Percentiles rank a stretch among this genome's conserved stretches.
phyloP scores from a whole-genome alignment of 148 eudicot genomes.

The Tetragonia tetragonoides region DNA sequence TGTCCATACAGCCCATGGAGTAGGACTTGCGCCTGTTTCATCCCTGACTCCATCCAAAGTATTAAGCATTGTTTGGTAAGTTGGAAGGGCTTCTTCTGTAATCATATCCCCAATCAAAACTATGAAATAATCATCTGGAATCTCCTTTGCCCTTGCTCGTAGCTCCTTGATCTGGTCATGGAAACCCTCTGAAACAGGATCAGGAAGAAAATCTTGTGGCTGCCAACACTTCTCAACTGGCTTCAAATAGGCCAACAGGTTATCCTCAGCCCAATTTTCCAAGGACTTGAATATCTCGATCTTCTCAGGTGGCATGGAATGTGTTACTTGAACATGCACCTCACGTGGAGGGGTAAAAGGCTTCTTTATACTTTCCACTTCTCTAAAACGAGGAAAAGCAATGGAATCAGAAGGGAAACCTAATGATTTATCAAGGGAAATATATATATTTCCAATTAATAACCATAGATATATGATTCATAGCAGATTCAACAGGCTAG shows the following conservation, averaged over 20 bases:
- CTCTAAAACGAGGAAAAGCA: constrained; percentile 20
- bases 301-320: constrained; percentile 61
- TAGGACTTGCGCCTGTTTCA: constrained; percentile 54
- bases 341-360: constrained; percentile 37
- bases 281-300: constrained; percentile 54
- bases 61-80: constrained; percentile 60
- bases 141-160: constrained; percentile 41
- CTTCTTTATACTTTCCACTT: constrained; percentile 36
- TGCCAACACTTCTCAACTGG: constrained; percentile 69
- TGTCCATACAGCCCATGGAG: constrained; percentile 57
- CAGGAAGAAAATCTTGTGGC: constrained; percentile 61
- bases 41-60: constrained; percentile 56
- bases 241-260: constrained; percentile 44
- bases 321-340: constrained; percentile 42
- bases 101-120: constrained; percentile 65
- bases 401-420: constrained; percentile 5
- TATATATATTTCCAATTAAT: not conserved
- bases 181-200: constrained; percentile 51
- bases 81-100: constrained; percentile 76
- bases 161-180: constrained; percentile 47
- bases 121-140: constrained; percentile 58
- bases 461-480: constrained; percentile 1
- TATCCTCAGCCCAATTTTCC: constrained; percentile 51
- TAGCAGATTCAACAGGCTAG: constrained; percentile 4
- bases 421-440: constrained; percentile 1